Conservation (phyloP, 2,329 filamentous ascomycete genomes). For the Arthrobotrys pseudoclavata region DNA sequence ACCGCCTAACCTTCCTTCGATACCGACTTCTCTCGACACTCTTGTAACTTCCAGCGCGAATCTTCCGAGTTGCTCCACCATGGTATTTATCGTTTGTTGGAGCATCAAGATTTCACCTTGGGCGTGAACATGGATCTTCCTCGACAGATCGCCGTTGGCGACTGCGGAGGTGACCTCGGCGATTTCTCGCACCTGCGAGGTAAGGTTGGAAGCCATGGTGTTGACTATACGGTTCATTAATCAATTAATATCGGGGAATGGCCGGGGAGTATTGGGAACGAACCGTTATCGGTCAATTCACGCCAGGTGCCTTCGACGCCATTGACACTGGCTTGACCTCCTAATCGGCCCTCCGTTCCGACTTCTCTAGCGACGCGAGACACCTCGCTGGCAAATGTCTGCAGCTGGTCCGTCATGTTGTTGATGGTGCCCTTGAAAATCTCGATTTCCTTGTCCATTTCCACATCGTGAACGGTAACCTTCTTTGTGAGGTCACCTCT, state of each 20-base stretch:
- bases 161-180: constrained; percentile 86
- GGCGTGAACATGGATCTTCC: constrained; percentile 85
- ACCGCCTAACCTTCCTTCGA: constrained; percentile 84
- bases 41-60: constrained; percentile 87
- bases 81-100: constrained; percentile 89
- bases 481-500: constrained; percentile 97
- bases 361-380: constrained; percentile 94
- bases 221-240: constrained; percentile 62
- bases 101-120: constrained; percentile 85
- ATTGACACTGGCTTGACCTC: constrained; percentile 91
- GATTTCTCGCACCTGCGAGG: constrained; percentile 78
- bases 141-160: constrained; percentile 83
- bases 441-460: constrained; percentile 98
- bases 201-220: constrained; percentile 65
- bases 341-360: constrained; percentile 93
- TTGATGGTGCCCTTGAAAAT: constrained; percentile 99
- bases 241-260: background rate
- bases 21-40: constrained; percentile 85
- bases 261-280: constrained; percentile 13
- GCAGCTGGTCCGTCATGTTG: constrained; percentile 98
- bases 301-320: constrained; percentile 98
- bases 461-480: constrained; percentile 92
- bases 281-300: constrained; percentile 84
- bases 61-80: constrained; percentile 86
- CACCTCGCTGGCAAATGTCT: constrained; percentile 96